Percentiles rank a stretch among this genome's conserved stretches.
Conservation (phyloP, 2,329 filamentous ascomycete genomes). For the Neonectria hederae region DNA sequence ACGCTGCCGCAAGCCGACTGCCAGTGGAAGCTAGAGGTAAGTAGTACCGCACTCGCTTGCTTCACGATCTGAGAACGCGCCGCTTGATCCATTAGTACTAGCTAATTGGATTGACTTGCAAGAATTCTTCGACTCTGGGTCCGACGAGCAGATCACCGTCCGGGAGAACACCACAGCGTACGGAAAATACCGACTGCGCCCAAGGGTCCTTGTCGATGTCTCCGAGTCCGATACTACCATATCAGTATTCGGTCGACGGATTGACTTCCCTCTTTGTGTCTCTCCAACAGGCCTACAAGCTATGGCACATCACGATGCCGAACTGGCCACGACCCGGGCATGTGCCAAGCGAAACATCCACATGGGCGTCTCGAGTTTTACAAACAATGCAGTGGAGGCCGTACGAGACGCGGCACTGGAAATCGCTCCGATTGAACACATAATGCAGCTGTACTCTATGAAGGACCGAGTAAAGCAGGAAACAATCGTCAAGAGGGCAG, state of each 20-base stretch:
- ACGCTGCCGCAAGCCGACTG: neutral
- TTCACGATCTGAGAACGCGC: too few relatives aligned
- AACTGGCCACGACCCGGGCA: conserved; percentile 58
- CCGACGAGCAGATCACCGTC: conserved; percentile 5
- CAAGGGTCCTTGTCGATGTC: conserved; percentile 16
- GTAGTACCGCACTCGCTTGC: neutral
- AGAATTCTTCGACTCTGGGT: conserved; percentile 19
- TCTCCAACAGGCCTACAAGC: conserved; percentile 62
- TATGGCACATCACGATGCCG: conserved; percentile 61
- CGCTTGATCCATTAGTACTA: neutral
- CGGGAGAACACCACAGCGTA: conserved; percentile 5
- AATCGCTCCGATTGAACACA: neutral
- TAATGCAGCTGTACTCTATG: conserved; percentile 18
- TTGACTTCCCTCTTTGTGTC: conserved; percentile 59
- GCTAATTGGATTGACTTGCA: neutral
- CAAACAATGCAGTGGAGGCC: conserved; percentile 10
- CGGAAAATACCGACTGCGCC: conserved; percentile 9
- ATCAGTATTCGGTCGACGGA: conserved; percentile 31
- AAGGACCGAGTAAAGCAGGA: conserved; percentile 4
- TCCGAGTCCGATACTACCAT: conserved; percentile 7
- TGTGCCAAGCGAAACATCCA: conserved; percentile 51
- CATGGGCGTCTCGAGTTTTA: conserved; percentile 59
- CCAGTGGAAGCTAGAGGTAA: neutral
- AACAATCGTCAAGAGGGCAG: conserved; percentile 12
- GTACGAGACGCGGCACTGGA: neutral